These are phyloP conservation scores for Amanita phalloides DNA, from an alignment of 768 basidiomycete species.

Conservation along the genomic window DNA sequence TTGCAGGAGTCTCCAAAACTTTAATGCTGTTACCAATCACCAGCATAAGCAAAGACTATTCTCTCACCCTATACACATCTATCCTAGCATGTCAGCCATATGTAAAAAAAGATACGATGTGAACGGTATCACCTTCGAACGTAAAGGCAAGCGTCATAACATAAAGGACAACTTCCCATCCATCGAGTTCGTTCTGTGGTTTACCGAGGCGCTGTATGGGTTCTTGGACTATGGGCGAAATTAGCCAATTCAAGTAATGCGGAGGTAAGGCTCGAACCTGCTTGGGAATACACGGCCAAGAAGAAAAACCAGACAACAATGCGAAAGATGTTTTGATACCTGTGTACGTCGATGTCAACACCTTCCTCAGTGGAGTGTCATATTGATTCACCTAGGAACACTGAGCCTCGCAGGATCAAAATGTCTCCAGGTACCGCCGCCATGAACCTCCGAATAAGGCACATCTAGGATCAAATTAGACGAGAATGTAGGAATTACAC, in stretches of 20 bases:
- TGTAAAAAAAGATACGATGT: not conserved
- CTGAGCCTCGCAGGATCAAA: constrained; percentile 68
- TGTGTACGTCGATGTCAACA: constrained; percentile 13
- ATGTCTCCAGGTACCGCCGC: constrained; percentile 53
- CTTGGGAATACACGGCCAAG: constrained; percentile 73
- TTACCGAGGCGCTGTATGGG: constrained; percentile 65
- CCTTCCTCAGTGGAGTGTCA: not conserved
- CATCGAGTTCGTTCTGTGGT: constrained; percentile 44
- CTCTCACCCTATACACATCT: constrained; percentile 47
- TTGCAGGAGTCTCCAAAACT: constrained; percentile 64
- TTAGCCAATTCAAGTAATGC: not conserved
- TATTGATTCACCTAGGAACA: constrained; percentile 51
- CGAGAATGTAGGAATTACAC: not conserved
- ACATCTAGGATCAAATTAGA: constrained; percentile 39
- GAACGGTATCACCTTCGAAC: constrained; percentile 51
- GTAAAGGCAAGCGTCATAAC: constrained; percentile 67
- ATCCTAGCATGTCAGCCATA: not conserved
- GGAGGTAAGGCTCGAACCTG: constrained; percentile 35
- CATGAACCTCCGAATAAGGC: constrained; percentile 46
- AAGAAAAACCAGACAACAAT: constrained; percentile 71
- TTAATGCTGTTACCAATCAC: not conserved
- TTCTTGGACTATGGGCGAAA: constrained; percentile 44
- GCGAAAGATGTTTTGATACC: constrained; percentile 82
- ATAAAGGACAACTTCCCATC: constrained; percentile 77
- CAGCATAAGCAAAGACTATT: not conserved